Evolutionary conservation across 2,329 filamentous ascomycete genomes (phyloP), one percentile per base, ranked within the genome.

Genomic region (Nectriaceae sp.): DNA sequence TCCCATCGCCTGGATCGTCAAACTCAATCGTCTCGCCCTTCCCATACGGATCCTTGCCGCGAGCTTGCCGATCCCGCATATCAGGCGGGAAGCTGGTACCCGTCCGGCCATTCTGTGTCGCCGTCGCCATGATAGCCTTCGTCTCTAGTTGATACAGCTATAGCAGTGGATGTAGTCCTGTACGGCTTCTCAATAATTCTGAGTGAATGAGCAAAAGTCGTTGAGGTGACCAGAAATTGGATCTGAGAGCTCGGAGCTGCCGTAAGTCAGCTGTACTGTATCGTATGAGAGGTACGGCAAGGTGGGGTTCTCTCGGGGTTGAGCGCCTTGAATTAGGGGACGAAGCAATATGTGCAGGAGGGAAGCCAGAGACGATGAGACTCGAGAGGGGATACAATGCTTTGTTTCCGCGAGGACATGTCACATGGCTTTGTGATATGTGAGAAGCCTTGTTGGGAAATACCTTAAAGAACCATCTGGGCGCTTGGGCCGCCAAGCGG

Each of bases 61-160:
- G 72, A 4, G 82, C 78, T 63, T 85, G 82, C 5, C 73, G 74
- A 62, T 84, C 80, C 58, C 79, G 77, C 77, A 80, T 80, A 49
- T 71, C 65, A 18, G 33, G 33, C 33, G 33, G 8, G 13, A 36
- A 19, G 16, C 15, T 8, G 10, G 10, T 15, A 31, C 26, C 26
- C 10, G 15, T 31, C 15, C 26, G 10, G 26, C 26, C 10, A 31
- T 31, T 15, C 26, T 31, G 10, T 15, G 8, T 31, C 26, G 15
- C 8, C 10, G 33, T 36, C 33, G 33, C 11, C 11, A 36, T 19
- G 33, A n/a, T n/a, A n/a, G n/a, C n/a, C n/a, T n/a, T n/a, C n/a
- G n/a, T n/a, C n/a, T n/a, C n/a, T n/a, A n/a, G n/a, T n/a, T n/a
- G n/a, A n/a, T n/a, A n/a, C n/a, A n/a, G n/a, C n/a, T n/a, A n/a